Base-by-base conservation (phyloP, 1,284 basidiomycete species). In the Pulchroboletus neoregius region DNA sequence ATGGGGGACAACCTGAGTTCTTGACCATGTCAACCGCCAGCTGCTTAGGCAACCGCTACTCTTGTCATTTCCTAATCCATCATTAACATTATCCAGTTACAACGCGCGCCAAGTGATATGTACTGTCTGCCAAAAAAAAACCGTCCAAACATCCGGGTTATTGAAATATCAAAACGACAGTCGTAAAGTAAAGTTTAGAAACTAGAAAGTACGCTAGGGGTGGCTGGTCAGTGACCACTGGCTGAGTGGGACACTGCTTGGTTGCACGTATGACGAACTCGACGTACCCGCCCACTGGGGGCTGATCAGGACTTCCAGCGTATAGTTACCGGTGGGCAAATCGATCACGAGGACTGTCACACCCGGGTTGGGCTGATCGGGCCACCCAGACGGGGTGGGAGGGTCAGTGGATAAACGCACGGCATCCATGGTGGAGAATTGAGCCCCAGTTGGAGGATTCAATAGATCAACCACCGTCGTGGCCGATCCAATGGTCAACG, bases 291-390 rank as follows among this genome's bases (percentile, higher is more conserved):
- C 56, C 90, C 91, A 84, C 64, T 94, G 89, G 18, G 93, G 92
- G 65, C 80, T 91, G 72, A 94, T 87, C 62, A 94, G 63, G 49
- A 94, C 82, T 68, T 91, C 78, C 40, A 92, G 66, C 31, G 70
- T 89, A 66, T 88, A 82, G 37, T 68, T 66, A n/a, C 87, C 88
- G 24, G 84, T 80, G 2, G 78, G 73, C 13, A 96, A 63, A 53
- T 73, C 74, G 64, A 98, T 87, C 56, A 76, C 76, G 38, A 99
- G 72, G 13, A 95, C 91, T 8, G 78, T 87, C 42, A 93, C 88
- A 20, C 80, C 84, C 0, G 78, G 73, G 69, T 97, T 96, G 20
- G 70, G 63, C 66, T 91, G 87, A 67, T 94, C 88, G 7, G 74
- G 70, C 56, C 51, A 63, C 8, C 44, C 61, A 11, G 66, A 46